These are phyloP conservation scores for Aspergillus saccharolyticus DNA, from an alignment of 495 filamentous ascomycete genomes.

Conservation along the genomic window DNA sequence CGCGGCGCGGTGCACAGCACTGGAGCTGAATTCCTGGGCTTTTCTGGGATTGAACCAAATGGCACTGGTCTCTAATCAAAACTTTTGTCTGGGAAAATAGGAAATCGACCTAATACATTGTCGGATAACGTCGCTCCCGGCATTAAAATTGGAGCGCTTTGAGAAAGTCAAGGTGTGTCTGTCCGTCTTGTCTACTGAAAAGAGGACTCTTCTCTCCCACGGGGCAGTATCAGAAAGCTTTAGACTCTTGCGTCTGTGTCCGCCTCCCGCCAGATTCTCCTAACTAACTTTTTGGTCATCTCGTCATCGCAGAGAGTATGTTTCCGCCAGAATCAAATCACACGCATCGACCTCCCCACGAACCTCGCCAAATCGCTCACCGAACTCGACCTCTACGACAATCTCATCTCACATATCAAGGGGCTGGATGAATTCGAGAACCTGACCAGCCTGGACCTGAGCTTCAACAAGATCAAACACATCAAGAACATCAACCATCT, in stretches of 20 bases:
- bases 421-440: constrained; percentile 72
- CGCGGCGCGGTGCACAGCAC: too few relatives aligned
- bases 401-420: constrained; percentile 83
- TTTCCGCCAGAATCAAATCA: constrained; percentile 88
- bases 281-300: too few relatives aligned
- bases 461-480: constrained; percentile 99
- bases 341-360: constrained; percentile 64
- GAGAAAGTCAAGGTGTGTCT: constrained; percentile 60
- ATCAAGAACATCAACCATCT: constrained; percentile 87
- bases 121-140: constrained; percentile 72
- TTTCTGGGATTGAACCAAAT: too few relatives aligned
- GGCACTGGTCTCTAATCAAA: too few relatives aligned
- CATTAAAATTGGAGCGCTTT: constrained; percentile 78
- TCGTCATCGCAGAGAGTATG: constrained; percentile 76
- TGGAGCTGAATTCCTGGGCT: too few relatives aligned
- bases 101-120: constrained; percentile 89
- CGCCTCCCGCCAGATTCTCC: too few relatives aligned
- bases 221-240: too few relatives aligned
- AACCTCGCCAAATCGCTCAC: constrained; percentile 57
- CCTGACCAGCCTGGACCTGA: constrained; percentile 79
- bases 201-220: background rate
- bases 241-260: too few relatives aligned
- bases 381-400: constrained; percentile 97
- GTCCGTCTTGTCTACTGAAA: too few relatives aligned
- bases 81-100: constrained; percentile 28